phyloP scores from a whole-genome alignment of 2,329 filamentous ascomycete species.

The Beauveria sp. region DNA sequence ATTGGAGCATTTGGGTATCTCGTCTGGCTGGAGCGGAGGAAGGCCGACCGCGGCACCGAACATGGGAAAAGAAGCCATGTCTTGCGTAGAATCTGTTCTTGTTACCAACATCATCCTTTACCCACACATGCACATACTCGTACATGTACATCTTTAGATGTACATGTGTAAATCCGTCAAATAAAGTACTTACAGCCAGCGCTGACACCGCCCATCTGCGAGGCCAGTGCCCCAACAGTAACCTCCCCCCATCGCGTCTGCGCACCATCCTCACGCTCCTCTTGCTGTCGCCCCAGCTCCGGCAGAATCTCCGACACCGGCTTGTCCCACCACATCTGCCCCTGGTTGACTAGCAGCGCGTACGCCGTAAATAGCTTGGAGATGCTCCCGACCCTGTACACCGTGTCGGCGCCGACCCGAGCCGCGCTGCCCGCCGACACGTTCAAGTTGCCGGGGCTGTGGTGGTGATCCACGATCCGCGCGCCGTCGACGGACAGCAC shows the following conservation, averaged over 20 bases:
- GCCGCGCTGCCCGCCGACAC: slow-evolving; percentile 12
- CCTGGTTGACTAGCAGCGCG: neutral
- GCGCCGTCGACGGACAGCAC: slow-evolving; percentile 7
- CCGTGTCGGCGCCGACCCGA: slow-evolving; percentile 1
- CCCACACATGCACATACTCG: no score
- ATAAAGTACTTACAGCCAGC: neutral
- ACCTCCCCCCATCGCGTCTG: slow-evolving; percentile 14
- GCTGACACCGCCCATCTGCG: slow-evolving; percentile 13
- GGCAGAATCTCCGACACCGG: neutral
- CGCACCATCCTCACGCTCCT: neutral
- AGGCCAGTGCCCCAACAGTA: slow-evolving; percentile 15
- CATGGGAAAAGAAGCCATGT: neutral
- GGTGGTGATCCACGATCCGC: slow-evolving; percentile 8
- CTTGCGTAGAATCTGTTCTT: neutral
- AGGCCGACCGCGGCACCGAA: neutral
- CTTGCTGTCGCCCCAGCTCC: neutral
- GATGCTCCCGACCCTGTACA: slow-evolving; percentile 4
- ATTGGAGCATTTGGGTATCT: neutral
- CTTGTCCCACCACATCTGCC: neutral
- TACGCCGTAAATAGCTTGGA: slow-evolving; percentile 7
- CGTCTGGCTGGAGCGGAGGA: neutral
- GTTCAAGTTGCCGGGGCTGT: slow-evolving; percentile 12
- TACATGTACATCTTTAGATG: no score
- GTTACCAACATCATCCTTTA: no score
- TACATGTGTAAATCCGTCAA: no score